Conservation (phyloP, 345 rosid genomes). For the Microcos paniculata region DNA sequence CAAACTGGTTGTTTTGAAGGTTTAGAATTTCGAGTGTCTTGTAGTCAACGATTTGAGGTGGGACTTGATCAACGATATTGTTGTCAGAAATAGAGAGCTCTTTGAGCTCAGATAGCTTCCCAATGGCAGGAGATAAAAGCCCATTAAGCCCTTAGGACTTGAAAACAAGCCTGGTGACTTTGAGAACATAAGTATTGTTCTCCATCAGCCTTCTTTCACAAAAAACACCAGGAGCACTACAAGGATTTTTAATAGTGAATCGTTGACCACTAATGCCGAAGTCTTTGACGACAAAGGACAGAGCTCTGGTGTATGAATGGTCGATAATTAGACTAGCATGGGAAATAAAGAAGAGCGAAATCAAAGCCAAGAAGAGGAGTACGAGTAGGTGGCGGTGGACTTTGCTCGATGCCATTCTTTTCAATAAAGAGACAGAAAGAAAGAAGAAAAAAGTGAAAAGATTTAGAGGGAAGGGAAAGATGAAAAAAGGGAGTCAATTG, state of each 20-base stretch:
- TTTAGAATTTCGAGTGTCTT: slow-evolving; percentile 75
- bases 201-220: slow-evolving; percentile 67
- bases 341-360: slow-evolving; percentile 37
- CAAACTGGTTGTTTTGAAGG: slow-evolving; percentile 56
- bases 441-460: no score
- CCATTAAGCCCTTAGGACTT: slow-evolving; percentile 53
- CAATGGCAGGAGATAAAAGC: slow-evolving; percentile 63
- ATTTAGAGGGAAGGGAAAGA: no score
- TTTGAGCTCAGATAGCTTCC: slow-evolving; percentile 67
- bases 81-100: slow-evolving; percentile 71
- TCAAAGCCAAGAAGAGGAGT: slow-evolving; percentile 39
- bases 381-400: slow-evolving; percentile 29
- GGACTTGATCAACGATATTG: slow-evolving; percentile 52
- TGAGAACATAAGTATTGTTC: slow-evolving; percentile 50
- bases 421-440: no score
- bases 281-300: slow-evolving; percentile 43
- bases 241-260: slow-evolving; percentile 36
- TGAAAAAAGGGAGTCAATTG: no score
- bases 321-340: slow-evolving; percentile 45
- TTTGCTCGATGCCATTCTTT: slow-evolving; percentile 32
- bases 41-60: slow-evolving; percentile 57
- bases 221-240: slow-evolving; percentile 55
- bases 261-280: slow-evolving; percentile 52
- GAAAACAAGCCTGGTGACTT: slow-evolving; percentile 66
- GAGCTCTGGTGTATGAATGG: slow-evolving; percentile 55